Evolutionary conservation across 1,139 yeast genomes (phyloP).

Genomic region (Kodamaea sp.): DNA sequence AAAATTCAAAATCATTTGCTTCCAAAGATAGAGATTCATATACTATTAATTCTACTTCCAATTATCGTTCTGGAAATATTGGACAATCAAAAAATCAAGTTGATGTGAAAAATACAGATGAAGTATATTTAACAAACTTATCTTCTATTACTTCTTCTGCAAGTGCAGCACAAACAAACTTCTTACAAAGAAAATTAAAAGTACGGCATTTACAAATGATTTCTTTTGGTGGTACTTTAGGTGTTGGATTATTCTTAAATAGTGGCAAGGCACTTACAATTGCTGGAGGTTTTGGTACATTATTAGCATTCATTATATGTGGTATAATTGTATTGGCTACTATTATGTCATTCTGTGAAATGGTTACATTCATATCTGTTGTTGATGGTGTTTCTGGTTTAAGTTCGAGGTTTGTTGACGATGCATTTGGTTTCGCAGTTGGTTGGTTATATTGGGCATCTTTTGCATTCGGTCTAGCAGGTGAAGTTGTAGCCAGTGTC

Average conservation of each 20-base stretch:
- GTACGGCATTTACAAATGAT: constrained; percentile 77
- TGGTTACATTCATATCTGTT: constrained; percentile 79
- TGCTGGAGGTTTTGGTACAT: constrained; percentile 80
- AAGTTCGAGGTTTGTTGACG: constrained; percentile 77
- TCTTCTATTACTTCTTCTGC: constrained; percentile 7
- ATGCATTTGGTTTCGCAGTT: constrained; percentile 78
- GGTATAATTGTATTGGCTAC: constrained; percentile 68
- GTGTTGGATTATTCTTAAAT: constrained; percentile 74
- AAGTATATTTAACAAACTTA: constrained; percentile 5
- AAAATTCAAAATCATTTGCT: neutral
- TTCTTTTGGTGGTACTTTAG: constrained; percentile 78
- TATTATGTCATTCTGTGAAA: constrained; percentile 76
- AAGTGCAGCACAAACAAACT: constrained; percentile 6
- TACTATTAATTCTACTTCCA: neutral
- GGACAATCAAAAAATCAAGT: neutral
- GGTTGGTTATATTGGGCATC: constrained; percentile 79
- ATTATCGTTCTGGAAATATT: neutral
- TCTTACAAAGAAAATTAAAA: constrained; percentile 52
- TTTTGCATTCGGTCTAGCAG: constrained; percentile 69
- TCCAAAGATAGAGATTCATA: neutral
- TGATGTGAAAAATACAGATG: constrained; percentile 1
- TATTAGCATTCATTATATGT: constrained; percentile 64
- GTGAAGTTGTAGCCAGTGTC: constrained; percentile 77
- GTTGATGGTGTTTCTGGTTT: constrained; percentile 78
- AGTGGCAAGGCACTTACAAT: constrained; percentile 76